Evolutionary conservation across 2,329 filamentous ascomycete genomes (phyloP), one percentile per base, ranked within the genome.

Genomic region (Apiospora sp.): DNA sequence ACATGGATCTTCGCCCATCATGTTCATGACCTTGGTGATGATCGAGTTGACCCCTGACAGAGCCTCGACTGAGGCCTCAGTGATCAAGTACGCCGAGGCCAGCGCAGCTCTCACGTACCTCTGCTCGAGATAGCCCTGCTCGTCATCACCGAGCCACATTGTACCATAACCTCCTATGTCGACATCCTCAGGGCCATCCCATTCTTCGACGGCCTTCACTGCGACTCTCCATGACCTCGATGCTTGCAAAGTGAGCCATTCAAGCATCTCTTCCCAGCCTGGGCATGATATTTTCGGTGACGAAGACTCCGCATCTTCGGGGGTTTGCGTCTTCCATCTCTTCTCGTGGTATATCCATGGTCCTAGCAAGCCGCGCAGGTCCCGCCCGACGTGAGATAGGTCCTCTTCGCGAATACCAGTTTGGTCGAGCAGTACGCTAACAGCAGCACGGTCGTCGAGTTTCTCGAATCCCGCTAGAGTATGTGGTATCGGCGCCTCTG

Each of bases 281-380:
- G 87, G 80, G 81, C 89, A 87, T 72, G 84, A 81, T 69, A 81
- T 72, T n/a, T 75, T 78, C 10, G 78, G 72, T 8, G 71, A 46
- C n/a, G 72, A 48, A 19, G 72, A 74, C n/a, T 80, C 76, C 22
- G 76, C 76, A 61, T 79, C 74, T 43, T 77, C 74, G 30, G 73
- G 44, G 43, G 75, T 68, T 13, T 69, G 67, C 27, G 69, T 73
- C 73, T 87, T 88, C 84, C 92, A 91, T 71, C 91, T 88, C 27
- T 82, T 86, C 69, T 90, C 86, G 67, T 90, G 90, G 77, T 92
- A 91, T 68, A 95, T 84, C 93, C 93, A 96, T 2, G 93, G 93
- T 0, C 91, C 91, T 69, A 95, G 83, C 49, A 95, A 79, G 0
- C 91, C 89, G 74, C 89, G 89, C 71, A 95, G 79, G 78, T 95